A percentile compares a stretch with the other conserved stretches of the same genome.
phyloP scores from a whole-genome alignment of 148 eudicot genomes.

The Mesembryanthemum crystallinum region DNA sequence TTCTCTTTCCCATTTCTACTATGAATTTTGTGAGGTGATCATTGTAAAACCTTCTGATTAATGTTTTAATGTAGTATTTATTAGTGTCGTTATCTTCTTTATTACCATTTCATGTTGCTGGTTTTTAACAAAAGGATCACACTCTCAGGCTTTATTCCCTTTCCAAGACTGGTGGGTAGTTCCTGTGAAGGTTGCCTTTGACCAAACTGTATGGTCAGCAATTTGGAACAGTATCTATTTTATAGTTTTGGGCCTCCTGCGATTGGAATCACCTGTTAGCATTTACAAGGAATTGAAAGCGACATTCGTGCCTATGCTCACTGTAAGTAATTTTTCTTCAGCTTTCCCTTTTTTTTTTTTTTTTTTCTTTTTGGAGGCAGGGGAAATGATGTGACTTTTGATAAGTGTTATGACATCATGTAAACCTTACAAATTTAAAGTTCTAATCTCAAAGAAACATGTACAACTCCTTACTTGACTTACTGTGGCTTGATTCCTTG shows the following conservation, averaged over 20 bases:
- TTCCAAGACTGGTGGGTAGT: constrained; percentile 95
- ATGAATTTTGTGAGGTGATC: constrained; percentile 85
- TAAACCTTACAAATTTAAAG: background rate
- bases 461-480: no score
- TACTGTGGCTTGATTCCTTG: no score
- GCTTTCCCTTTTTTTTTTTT: background rate
- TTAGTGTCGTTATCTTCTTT: background rate
- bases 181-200: constrained; percentile 82
- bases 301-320: constrained; percentile 88
- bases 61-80: constrained; percentile 1
- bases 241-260: constrained; percentile 60
- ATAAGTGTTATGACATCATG: no score
- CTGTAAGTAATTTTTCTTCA: constrained; percentile 48
- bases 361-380: background rate
- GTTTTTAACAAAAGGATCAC: constrained; percentile 4
- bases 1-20: constrained; percentile 94
- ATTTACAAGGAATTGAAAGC: constrained; percentile 67
- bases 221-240: constrained; percentile 95
- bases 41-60: constrained; percentile 4
- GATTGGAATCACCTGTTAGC: constrained; percentile 73
- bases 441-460: background rate
- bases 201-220: constrained; percentile 89
- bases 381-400: background rate
- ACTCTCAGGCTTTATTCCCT: constrained; percentile 70
- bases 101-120: background rate